Conservation (phyloP, 2,329 filamentous ascomycete species). For the Penicillium brevicompactum region DNA sequence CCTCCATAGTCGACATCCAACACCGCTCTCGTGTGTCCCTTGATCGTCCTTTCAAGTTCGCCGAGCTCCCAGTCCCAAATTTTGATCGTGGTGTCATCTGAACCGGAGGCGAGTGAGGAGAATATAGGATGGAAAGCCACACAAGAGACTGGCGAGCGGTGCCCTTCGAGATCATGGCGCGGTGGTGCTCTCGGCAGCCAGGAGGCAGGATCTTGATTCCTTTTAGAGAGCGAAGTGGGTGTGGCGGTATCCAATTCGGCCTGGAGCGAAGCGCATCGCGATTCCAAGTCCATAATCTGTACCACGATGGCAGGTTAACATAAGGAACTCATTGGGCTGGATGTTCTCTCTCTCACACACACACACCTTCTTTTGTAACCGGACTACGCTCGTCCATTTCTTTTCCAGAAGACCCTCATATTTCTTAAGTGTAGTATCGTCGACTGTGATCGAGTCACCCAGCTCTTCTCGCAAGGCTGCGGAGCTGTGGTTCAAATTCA, state of each 20-base stretch:
- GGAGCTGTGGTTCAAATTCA: slow-evolving; percentile 70
- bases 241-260: slow-evolving; percentile 83
- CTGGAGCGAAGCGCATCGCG: slow-evolving; percentile 71
- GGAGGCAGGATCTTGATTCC: slow-evolving; percentile 78
- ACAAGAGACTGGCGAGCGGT: slow-evolving; percentile 78
- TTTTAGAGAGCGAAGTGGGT: slow-evolving; percentile 72
- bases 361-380: slow-evolving; percentile 87
- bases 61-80: slow-evolving; percentile 97
- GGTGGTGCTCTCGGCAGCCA: slow-evolving; percentile 87
- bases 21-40: slow-evolving; percentile 87
- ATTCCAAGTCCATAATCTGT: slow-evolving; percentile 91
- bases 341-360: slow-evolving; percentile 15
- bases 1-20: slow-evolving; percentile 89
- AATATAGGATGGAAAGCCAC: slow-evolving; percentile 93
- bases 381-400: slow-evolving; percentile 96
- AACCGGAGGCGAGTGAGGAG: slow-evolving; percentile 84
- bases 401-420: slow-evolving; percentile 94
- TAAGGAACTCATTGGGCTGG: slow-evolving; percentile 4
- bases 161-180: slow-evolving; percentile 79
- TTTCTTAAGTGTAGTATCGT: slow-evolving; percentile 82
- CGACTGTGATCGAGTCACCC: slow-evolving; percentile 67
- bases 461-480: slow-evolving; percentile 76
- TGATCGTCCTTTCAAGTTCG: slow-evolving; percentile 85
- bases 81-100: slow-evolving; percentile 91
- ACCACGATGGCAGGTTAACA: slow-evolving; percentile 17